phyloP scores from a whole-genome alignment of 306 rosid genomes.

The Trifolium dubium region DNA sequence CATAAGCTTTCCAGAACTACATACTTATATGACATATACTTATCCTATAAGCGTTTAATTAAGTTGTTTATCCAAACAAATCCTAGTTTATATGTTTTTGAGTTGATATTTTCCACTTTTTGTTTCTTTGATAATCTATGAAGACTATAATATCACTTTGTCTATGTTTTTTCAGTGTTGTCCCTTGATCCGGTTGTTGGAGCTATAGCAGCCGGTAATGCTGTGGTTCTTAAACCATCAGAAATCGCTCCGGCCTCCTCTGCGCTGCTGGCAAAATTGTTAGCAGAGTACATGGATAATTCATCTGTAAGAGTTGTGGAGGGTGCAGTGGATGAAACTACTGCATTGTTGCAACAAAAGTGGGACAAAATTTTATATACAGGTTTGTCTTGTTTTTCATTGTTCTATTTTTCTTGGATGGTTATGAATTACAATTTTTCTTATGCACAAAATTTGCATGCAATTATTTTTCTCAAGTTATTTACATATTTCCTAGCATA shows the following conservation, averaged over 20 bases:
- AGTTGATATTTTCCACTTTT: conserved; percentile 16
- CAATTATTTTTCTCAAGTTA: background rate
- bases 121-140: conserved; percentile 5
- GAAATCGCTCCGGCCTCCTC: conserved; percentile 87
- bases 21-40: background rate
- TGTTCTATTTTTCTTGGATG: conserved; percentile 35
- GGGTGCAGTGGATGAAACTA: conserved; percentile 83
- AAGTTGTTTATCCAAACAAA: background rate
- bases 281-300: conserved; percentile 72
- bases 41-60: background rate
- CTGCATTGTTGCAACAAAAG: conserved; percentile 82
- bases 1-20: background rate
- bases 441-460: background rate
- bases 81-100: background rate
- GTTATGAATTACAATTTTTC: conserved; percentile 1
- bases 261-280: conserved; percentile 66
- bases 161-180: conserved; percentile 59
- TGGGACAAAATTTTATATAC: conserved; percentile 98
- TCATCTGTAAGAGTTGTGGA: conserved; percentile 76
- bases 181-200: conserved; percentile 92
- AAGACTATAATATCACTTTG: background rate
- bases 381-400: conserved; percentile 54
- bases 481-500: background rate
- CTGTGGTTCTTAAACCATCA: conserved; percentile 93
- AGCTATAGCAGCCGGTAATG: conserved; percentile 96